Evolutionary conservation across 331 rosid species (phyloP).

Genomic region (Quercus tomentella): DNA sequence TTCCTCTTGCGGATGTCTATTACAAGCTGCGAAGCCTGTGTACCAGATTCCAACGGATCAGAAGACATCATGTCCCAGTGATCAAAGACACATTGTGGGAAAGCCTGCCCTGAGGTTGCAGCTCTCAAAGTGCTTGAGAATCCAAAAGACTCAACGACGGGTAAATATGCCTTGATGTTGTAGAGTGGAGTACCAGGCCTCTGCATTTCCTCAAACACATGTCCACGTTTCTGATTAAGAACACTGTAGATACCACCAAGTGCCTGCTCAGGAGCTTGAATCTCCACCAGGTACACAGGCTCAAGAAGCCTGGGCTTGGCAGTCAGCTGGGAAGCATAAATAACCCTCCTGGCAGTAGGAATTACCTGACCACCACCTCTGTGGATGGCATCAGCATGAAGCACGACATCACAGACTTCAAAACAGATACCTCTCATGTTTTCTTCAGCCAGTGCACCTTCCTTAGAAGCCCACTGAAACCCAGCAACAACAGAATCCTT

Average conservation of each 20-base stretch:
- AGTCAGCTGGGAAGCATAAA: constrained; percentile 75
- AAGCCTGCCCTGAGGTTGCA: constrained; percentile 86
- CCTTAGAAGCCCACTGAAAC: constrained; percentile 86
- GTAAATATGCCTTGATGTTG: constrained; percentile 79
- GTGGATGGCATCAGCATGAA: constrained; percentile 87
- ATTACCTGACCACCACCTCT: constrained; percentile 88
- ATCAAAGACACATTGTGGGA: constrained; percentile 90
- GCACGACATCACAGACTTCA: constrained; percentile 80
- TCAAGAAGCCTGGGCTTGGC: constrained; percentile 82
- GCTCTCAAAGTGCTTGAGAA: constrained; percentile 72
- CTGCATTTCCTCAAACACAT: constrained; percentile 82
- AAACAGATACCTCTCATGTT: constrained; percentile 87
- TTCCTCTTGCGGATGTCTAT: constrained; percentile 73
- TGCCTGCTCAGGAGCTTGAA: constrained; percentile 76
- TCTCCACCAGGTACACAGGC: constrained; percentile 75
- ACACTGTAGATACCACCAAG: constrained; percentile 92
- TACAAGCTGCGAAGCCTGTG: constrained; percentile 59
- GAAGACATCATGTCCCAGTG: constrained; percentile 84
- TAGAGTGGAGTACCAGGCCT: constrained; percentile 87
- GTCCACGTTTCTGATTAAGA: constrained; percentile 90
- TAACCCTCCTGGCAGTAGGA: constrained; percentile 80
- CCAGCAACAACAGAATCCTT: constrained; percentile 94
- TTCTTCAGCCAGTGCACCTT: constrained; percentile 77
- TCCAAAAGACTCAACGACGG: constrained; percentile 71
- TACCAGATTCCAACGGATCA: constrained; percentile 66